Base-by-base conservation (phyloP, 2,329 filamentous ascomycete species). In the Penicillium janthinellum region DNA sequence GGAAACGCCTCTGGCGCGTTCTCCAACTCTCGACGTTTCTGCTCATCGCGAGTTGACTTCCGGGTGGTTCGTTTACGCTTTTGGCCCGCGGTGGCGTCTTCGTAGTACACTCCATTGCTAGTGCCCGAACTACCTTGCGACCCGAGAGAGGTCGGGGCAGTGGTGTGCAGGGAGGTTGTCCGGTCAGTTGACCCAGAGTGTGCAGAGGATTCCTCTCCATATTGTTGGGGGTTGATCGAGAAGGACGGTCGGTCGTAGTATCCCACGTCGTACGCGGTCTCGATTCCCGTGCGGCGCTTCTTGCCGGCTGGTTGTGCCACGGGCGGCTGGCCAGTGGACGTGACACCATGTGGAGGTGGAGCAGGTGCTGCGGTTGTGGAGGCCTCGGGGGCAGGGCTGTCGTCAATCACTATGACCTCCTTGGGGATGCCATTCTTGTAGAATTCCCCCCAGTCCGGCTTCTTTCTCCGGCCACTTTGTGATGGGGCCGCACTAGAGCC, bases 61-160 rank as follows among this genome's bases (percentile, higher is more conserved):
- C 91, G 86, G 47, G 90, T 92, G 25, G 82, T 83, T 15, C 95
- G 86, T 79, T 96, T 97, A 70, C 93, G 86, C 81, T 98, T 98
- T 76, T 95, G 90, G 37, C 92, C 91, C n/a, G 86, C 82, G 35
- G 81, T 81, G 53, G 88, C 84, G 63, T 89, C 88, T 66, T 88
- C 86, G 53, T 90, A 88, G 70, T 90, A 88, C 38, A 80, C 73
- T 38, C 82, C 83, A 65, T 81, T 85, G 75, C 83, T 79, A 8
- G 77, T 75, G 41, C 75, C 74, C 31, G 76, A 75, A 61, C 79
- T 85, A 31, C 80, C 81, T 67, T 84, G 82, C 6, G 90, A 93
- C 14, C 88, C 89, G 5, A 93, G 79, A 14, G 94, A 98, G 0
- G 95, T 97, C 5, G 92, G 88, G 45, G 94, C 94, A 0, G 93